Percentiles rank a stretch among this genome's conserved stretches.
phyloP scores from a whole-genome alignment of 129 eudicot genomes.

The Pittosporum tobira region DNA sequence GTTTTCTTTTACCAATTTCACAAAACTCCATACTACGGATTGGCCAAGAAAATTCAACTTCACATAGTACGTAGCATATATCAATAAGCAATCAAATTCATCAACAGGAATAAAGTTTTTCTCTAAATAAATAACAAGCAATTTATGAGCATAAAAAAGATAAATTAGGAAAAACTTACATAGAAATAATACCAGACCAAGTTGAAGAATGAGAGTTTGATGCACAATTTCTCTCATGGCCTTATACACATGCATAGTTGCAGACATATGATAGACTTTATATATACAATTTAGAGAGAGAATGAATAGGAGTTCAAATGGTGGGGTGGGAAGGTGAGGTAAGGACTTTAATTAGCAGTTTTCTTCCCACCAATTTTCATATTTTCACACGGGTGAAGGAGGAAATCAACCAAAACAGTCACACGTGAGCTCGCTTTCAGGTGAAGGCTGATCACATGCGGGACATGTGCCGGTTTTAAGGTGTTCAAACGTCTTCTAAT shows the following conservation, averaged over 20 bases:
- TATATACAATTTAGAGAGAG: neutral
- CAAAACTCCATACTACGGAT: too few relatives aligned
- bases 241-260: neutral
- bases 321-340: too few relatives aligned
- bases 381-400: constrained; percentile 8
- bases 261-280: neutral
- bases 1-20: too few relatives aligned
- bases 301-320: neutral
- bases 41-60: too few relatives aligned
- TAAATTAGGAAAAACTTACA: constrained; percentile 6
- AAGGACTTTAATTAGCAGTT: constrained; percentile 1
- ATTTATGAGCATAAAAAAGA: neutral
- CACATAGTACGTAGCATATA: too few relatives aligned
- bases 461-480: neutral
- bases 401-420: constrained; percentile 4
- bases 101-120: too few relatives aligned
- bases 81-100: too few relatives aligned
- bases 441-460: constrained; percentile 21
- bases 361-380: constrained; percentile 7
- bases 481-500: constrained; percentile 1
- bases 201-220: neutral
- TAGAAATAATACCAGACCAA: constrained; percentile 4
- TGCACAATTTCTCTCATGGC: neutral
- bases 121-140: too few relatives aligned
- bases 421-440: constrained; percentile 13